A percentile compares a stretch with the other conserved stretches of the same genome.
Conservation (phyloP, 768 basidiomycete species). For the Exsudoporus frostii region DNA sequence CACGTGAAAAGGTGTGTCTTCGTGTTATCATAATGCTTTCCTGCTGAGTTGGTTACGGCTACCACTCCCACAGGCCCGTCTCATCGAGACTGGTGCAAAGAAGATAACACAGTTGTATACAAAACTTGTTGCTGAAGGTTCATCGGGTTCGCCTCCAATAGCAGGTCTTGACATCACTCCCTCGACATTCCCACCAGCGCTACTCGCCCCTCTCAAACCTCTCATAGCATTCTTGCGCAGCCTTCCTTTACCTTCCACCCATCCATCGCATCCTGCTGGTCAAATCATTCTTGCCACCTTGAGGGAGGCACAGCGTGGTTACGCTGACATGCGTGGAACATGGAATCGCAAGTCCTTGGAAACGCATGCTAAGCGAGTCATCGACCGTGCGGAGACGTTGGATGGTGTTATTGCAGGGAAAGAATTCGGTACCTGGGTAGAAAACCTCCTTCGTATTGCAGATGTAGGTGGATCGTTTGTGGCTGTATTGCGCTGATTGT, state of each 20-base stretch:
- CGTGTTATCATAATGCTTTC: background rate
- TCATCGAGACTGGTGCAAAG: conserved; percentile 81
- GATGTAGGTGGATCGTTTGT: conserved; percentile 44
- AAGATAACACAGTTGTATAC: conserved; percentile 80
- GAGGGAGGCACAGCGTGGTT: conserved; percentile 74
- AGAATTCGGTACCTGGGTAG: conserved; percentile 73
- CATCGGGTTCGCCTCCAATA: conserved; percentile 67
- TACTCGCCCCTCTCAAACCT: conserved; percentile 54
- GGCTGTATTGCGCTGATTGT: background rate
- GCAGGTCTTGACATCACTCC: conserved; percentile 55
- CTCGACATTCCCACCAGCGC: conserved; percentile 50
- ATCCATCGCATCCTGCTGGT: conserved; percentile 80
- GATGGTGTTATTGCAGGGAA: conserved; percentile 63
- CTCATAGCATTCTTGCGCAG: conserved; percentile 68
- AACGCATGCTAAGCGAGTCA: conserved; percentile 60
- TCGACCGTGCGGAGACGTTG: conserved; percentile 67
- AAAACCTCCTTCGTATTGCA: conserved; percentile 58
- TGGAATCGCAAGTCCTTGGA: too few species aligned
- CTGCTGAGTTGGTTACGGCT: background rate
- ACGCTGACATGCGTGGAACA: too few species aligned
- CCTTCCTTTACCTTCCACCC: conserved; percentile 72
- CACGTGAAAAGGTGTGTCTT: conserved; percentile 50
- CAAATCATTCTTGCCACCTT: conserved; percentile 60
- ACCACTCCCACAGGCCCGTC: conserved; percentile 45
- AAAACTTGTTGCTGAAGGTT: conserved; percentile 85